Base-by-base conservation (phyloP, 164 flowering plant genomes). In the Cinnamomum micranthum region DNA sequence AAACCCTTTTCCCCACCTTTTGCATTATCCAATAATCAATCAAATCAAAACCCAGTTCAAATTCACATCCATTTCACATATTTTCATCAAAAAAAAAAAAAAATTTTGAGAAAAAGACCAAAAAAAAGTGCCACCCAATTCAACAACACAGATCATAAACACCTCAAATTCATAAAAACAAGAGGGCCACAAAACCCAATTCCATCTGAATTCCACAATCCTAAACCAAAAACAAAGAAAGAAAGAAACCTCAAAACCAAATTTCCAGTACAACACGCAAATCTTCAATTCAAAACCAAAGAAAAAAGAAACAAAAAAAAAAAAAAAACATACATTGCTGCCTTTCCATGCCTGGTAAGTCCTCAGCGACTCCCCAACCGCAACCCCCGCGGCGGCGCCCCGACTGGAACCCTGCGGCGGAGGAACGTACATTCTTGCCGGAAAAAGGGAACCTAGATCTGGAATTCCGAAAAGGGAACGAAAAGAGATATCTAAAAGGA, bases 271-370 rank as follows among this genome's bases (percentile, higher is more conserved):
- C 17, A 55, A 14, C 17, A 55, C 60, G 3, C 60, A 15, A 14
- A 14, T 3, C 60, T 13, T 15, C 24, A 9, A 24, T 25, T 23
- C 5, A 13, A 75, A 70, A 24, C 5, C 31, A 25, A 31, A 12
- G 22, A 5, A 52, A 25, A 60, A 1, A n/a, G n/a, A n/a, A n/a
- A n/a, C n/a, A n/a, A n/a, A 47, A 10, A 28, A 11, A 2, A 6
- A 77, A 19, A 77, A 19, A 24, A 17, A 65, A 5, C 94, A 88
- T 71, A 95, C 98, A 83, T 95, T 95, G 84, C 95, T 95, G 74
- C 98, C 98, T 81, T 91, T 92, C 98, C 98, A 94, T 13, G 84
- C 75, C 84, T 91, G 90, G 79, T 88, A 92, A 83, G 83, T 84
- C 85, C 89, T 84, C 13, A 84, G 83, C 77, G 85, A 84, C 70